A percentile compares a stretch with the other conserved stretches of the same genome.
phyloP scores from a whole-genome alignment of 345 rosid genomes.

The Citrus sinensis region DNA sequence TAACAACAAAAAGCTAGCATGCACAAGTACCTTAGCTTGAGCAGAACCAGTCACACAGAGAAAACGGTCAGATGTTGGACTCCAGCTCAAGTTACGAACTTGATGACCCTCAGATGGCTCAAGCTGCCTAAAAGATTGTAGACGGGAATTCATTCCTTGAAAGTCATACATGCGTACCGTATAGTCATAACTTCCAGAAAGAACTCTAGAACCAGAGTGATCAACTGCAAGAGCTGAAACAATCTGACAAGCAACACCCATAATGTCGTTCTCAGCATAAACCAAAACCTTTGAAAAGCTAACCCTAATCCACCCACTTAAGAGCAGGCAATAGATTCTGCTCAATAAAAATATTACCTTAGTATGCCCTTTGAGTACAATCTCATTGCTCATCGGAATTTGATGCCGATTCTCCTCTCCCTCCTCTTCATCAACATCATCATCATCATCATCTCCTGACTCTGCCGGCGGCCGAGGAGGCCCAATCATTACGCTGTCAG shows the following conservation, averaged over 20 bases:
- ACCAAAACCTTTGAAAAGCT: not conserved
- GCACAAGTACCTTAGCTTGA: slow-evolving; percentile 76
- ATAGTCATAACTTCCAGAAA: slow-evolving; percentile 92
- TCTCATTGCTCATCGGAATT: slow-evolving; percentile 80
- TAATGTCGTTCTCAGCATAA: slow-evolving; percentile 1
- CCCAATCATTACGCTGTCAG: slow-evolving; percentile 47
- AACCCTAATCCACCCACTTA: not conserved
- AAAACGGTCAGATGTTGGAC: slow-evolving; percentile 84
- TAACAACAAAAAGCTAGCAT: not conserved
- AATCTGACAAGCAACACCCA: slow-evolving; percentile 38
- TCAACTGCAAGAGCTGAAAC: slow-evolving; percentile 88
- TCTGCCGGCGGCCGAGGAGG: slow-evolving; percentile 55
- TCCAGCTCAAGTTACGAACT: slow-evolving; percentile 93
- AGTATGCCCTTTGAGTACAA: slow-evolving; percentile 82
- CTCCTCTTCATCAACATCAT: slow-evolving; percentile 39
- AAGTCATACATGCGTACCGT: slow-evolving; percentile 88
- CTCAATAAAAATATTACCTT: slow-evolving; percentile 43
- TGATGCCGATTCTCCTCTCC: slow-evolving; percentile 53
- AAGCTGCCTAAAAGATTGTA: slow-evolving; percentile 87
- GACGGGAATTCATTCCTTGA: slow-evolving; percentile 92
- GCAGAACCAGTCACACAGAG: slow-evolving; percentile 94
- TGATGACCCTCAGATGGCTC: slow-evolving; percentile 97
- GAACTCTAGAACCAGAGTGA: slow-evolving; percentile 89
- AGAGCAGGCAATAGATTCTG: not conserved
- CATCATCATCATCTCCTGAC: slow-evolving; percentile 29